Conservation (phyloP, 495 filamentous ascomycete genomes). For the Aspergillus taichungensis region DNA sequence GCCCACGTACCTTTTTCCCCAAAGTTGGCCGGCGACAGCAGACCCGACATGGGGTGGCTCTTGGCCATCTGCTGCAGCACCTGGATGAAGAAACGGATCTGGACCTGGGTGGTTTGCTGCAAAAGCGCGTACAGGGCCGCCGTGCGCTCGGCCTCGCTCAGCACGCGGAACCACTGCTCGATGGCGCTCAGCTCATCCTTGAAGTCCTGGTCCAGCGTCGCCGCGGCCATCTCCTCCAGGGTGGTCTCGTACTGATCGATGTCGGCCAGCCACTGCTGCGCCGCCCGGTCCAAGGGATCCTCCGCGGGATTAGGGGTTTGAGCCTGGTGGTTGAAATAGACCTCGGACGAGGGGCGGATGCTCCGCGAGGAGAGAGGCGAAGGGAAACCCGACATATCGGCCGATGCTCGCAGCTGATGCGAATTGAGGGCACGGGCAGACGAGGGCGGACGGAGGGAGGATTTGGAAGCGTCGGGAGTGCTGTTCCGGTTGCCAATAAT, state of each 20-base stretch:
- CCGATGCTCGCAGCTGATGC: conserved; percentile 87
- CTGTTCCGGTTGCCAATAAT: conserved; percentile 91
- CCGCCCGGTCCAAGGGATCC: conserved; percentile 84
- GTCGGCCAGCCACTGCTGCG: conserved; percentile 97
- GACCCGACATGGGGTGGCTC: conserved; percentile 92
- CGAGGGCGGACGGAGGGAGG: conserved; percentile 83
- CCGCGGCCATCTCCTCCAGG: conserved; percentile 96
- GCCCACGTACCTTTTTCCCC: conserved; percentile 70
- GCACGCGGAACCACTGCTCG: conserved; percentile 97
- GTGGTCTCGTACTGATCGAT: conserved; percentile 98
- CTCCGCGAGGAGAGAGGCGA: conserved; percentile 65
- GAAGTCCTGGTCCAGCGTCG: conserved; percentile 96
- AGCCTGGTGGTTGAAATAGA: conserved; percentile 70
- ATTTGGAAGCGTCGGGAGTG: conserved; percentile 84
- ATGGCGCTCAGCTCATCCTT: conserved; percentile 98
- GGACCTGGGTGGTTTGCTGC: conserved; percentile 97
- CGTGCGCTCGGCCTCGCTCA: conserved; percentile 93
- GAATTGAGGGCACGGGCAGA: conserved; percentile 70
- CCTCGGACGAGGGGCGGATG: conserved; percentile 89
- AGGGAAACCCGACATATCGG: conserved; percentile 87
- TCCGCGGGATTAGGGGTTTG: conserved; percentile 61
- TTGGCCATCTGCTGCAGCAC: conserved; percentile 98
- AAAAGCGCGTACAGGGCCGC: conserved; percentile 90
- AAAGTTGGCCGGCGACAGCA: conserved; percentile 92
- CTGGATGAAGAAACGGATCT: conserved; percentile 98